Base-by-base conservation (phyloP, 805 yeast genomes). In the Starmerella cellae region DNA sequence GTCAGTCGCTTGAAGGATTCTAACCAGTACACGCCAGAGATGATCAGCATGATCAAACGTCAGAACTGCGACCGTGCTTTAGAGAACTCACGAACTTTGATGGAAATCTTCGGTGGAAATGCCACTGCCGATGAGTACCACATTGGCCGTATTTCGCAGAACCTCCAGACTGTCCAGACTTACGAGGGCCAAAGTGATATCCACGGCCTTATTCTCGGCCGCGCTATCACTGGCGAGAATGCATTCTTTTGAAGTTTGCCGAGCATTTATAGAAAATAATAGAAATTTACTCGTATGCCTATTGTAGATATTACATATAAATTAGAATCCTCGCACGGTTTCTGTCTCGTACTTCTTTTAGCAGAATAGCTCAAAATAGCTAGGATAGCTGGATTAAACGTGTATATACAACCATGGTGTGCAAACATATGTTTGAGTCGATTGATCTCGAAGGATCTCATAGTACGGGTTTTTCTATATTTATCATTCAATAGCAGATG, bases 31-130 rank as follows among this genome's bases (percentile, higher is more conserved):
- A 50, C 66, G 17, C 70, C 69, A n/a, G 68, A 63, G 45, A 60
- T 63, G 68, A 66, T 66, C 49, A 55, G 61, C 36, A 55, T 65
- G 63, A 60, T 66, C 50, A 65, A 65, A 53, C 57, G 68, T 28
- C 68, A 64, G 38, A 65, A 66, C 57, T 62, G 66, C 39, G 70
- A 65, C 46, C 55, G 66, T 5, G 66, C 70, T 14, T 55, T 65
- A 24, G 56, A 49, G 24, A 55, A 60, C 42, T 36, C 66, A 16
- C 53, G 70, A 20, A 51, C 45, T 17, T 52, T 65, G 31, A 63
- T 64, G 69, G 69, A 66, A 48, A 56, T 65, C 17, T 65, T 65
- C 45, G 69, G 69, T 6, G 70, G 70, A n/a, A 66, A 65, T 38
- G 70, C 63, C 16, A 55, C 64, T n/a, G 54, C 63, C 37, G 70